Conservation (phyloP, 108 stramenopile species). For the Cylindrotheca closterium region DNA sequence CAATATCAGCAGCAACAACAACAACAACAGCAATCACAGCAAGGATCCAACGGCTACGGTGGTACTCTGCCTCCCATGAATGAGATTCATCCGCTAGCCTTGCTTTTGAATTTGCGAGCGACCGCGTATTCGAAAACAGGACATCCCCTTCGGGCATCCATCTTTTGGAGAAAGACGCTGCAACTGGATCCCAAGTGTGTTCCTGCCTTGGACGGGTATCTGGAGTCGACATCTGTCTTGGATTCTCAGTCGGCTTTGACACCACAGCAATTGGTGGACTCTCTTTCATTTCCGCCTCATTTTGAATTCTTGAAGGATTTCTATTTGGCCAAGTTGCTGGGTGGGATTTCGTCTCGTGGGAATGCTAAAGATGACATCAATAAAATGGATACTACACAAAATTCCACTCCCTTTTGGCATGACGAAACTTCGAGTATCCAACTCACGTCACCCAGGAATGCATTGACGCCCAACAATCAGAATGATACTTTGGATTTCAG, state of each 20-base stretch:
- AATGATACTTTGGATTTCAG: no score
- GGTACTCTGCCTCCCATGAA: no score
- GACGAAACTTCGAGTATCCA: conserved; percentile 6
- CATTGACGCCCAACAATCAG: no score
- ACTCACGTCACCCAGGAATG: conserved; percentile 8
- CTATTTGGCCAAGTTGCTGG: conserved; percentile 16
- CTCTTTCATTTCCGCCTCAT: neutral
- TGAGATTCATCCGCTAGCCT: conserved; percentile 66
- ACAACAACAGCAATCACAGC: conserved; percentile 2
- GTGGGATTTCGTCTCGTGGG: conserved; percentile 29
- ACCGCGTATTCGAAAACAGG: conserved; percentile 64
- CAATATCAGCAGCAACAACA: conserved; percentile 2
- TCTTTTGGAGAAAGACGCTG: conserved; percentile 60
- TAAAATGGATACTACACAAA: conserved; percentile 27
- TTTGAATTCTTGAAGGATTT: conserved; percentile 42
- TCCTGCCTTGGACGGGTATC: conserved; percentile 59
- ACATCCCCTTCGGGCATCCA: conserved; percentile 64
- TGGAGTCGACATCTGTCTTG: conserved; percentile 13
- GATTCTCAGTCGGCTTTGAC: neutral
- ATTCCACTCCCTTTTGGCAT: conserved; percentile 25
- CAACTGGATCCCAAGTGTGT: conserved; percentile 64
- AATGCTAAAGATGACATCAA: conserved; percentile 35
- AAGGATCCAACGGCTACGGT: neutral
- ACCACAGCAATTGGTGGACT: neutral
- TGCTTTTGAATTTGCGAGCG: conserved; percentile 56